Conservation (phyloP, 768 basidiomycete genomes). For the Mycena vulgaris region DNA sequence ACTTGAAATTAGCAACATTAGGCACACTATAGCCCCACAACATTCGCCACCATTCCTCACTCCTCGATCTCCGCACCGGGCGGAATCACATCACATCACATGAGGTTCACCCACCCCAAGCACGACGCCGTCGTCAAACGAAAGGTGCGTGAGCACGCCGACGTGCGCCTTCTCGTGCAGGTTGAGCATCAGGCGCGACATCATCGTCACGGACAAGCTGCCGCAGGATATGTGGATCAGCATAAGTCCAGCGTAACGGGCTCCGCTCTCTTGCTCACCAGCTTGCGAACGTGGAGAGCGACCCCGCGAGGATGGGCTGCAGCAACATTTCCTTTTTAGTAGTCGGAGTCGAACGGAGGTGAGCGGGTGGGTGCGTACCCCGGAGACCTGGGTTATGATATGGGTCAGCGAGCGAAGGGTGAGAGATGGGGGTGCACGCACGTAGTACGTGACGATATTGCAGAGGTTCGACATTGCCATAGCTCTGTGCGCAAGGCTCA, state of each 20-base stretch:
- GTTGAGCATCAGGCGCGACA: constrained; percentile 19
- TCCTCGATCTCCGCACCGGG: too few species aligned
- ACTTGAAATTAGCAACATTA: too few species aligned
- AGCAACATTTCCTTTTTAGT: too few species aligned
- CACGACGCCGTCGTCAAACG: neutral
- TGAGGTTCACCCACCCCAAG: neutral
- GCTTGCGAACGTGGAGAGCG: constrained; percentile 23
- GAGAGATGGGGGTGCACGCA: neutral
- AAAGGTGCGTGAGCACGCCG: neutral
- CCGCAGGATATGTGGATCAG: neutral
- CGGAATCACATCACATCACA: too few species aligned
- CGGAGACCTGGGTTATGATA: neutral
- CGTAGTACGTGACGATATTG: constrained; percentile 16
- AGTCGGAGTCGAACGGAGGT: too few species aligned
- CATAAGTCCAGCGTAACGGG: neutral
- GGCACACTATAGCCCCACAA: too few species aligned
- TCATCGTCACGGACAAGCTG: constrained; percentile 20
- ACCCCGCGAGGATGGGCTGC: constrained; percentile 15
- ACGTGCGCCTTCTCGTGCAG: neutral
- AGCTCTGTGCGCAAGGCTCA: neutral
- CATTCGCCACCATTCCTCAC: too few species aligned
- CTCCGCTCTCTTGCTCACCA: neutral
- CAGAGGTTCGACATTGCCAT: constrained; percentile 14
- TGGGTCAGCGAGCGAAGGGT: neutral
- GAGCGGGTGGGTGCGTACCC: neutral